A percentile compares a stretch with the other conserved stretches of the same genome.
These are phyloP conservation scores for Glomus cerebriforme DNA, from an alignment of 192 early-diverging fungal genomes.

Conservation along the genomic window DNA sequence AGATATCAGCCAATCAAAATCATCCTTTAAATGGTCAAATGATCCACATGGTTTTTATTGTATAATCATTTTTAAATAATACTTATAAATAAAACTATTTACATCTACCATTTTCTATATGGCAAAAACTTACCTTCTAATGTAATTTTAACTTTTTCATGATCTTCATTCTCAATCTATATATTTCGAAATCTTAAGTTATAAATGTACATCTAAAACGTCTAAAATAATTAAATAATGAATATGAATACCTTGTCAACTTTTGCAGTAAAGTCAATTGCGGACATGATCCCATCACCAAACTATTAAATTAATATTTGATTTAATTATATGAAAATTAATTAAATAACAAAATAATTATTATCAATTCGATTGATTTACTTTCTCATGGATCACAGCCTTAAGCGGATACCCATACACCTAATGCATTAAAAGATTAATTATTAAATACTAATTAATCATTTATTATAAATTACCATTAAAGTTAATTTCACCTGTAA, in stretches of 20 bases:
- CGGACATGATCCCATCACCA: constrained; percentile 56
- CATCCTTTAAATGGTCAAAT: too few relatives aligned
- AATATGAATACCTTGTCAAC: constrained; percentile 40
- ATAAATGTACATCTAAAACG: not conserved
- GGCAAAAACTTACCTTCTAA: constrained; percentile 51
- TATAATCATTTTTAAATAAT: too few relatives aligned
- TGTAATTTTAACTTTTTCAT: constrained; percentile 44
- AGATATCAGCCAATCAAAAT: too few relatives aligned
- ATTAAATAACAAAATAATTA: not conserved
- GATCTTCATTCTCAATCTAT: constrained; percentile 36
- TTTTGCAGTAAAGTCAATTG: constrained; percentile 46
- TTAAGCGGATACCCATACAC: constrained; percentile 48
- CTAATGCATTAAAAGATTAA: not conserved
- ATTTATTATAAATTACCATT: not conserved
- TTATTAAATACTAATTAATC: not conserved
- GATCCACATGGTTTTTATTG: too few relatives aligned
- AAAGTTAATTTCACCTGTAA: constrained; percentile 33
- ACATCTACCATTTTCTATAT: constrained; percentile 38
- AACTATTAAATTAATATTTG: constrained; percentile 37
- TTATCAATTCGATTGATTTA: not conserved
- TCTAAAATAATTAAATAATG: not conserved
- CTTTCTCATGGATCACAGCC: constrained; percentile 50
- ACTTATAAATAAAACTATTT: too few relatives aligned
- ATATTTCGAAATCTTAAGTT: not conserved
- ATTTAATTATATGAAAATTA: not conserved